phyloP scores from a whole-genome alignment of 306 rosid genomes.

The Cicer judaicum region DNA sequence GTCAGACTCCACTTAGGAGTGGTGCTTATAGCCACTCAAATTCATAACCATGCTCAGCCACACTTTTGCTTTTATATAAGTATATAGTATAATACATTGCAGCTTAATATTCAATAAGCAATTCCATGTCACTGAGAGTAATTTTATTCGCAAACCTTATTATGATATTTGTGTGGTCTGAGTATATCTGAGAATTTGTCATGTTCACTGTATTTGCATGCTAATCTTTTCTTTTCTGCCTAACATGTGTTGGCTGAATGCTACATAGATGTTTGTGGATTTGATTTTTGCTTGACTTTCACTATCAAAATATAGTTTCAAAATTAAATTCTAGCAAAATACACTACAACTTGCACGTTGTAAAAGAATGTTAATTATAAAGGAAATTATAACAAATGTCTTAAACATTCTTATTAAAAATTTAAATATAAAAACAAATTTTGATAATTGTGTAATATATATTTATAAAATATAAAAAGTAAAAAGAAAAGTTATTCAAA shows the following conservation, averaged over 20 bases:
- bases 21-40: conserved; percentile 37
- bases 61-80: conserved; percentile 12
- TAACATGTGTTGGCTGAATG: not conserved
- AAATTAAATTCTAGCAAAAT: not conserved
- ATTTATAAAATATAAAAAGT: too few relatives aligned
- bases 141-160: conserved; percentile 22
- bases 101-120: conserved; percentile 3
- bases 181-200: not conserved
- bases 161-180: not conserved
- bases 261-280: not conserved
- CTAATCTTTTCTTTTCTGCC: not conserved
- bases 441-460: too few relatives aligned
- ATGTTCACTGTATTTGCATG: not conserved
- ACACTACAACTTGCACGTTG: too few relatives aligned
- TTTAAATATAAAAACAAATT: too few relatives aligned
- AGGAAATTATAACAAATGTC: too few relatives aligned
- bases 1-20: conserved; percentile 47
- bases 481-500: too few relatives aligned
- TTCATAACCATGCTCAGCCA: conserved; percentile 12
- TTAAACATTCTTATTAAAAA: too few relatives aligned
- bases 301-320: not conserved
- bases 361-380: too few relatives aligned
- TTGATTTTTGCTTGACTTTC: not conserved
- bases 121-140: not conserved
- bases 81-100: not conserved